Conservation (phyloP, 305 asterid species). For the Fraxinus ornus region DNA sequence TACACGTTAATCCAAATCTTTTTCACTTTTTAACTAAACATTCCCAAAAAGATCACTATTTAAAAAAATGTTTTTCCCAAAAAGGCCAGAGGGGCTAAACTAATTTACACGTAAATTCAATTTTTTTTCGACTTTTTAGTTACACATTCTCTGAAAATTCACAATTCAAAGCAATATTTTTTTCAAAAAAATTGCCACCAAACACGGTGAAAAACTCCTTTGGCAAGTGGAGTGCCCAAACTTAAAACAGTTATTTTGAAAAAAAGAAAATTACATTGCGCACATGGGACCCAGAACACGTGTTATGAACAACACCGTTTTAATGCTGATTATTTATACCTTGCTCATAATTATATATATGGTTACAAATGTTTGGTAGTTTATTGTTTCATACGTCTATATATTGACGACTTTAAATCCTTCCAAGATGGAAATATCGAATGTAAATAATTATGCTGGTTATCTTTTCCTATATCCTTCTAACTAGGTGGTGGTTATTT, state of each 20-base stretch:
- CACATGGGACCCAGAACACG: background rate
- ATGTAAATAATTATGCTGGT: background rate
- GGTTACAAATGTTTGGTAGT: background rate
- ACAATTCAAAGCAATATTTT: too few species aligned
- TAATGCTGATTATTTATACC: background rate
- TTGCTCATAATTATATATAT: background rate
- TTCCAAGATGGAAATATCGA: background rate
- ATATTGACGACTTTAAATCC: background rate
- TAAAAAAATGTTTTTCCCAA: background rate
- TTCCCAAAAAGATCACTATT: too few species aligned
- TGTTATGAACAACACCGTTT: background rate
- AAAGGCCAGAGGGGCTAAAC: background rate
- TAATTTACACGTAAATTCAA: background rate
- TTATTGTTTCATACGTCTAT: background rate
- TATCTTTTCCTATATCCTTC: background rate
- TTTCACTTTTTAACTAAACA: too few species aligned
- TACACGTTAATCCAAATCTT: too few species aligned
- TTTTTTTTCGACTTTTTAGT: too few species aligned
- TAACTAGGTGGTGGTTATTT: background rate
- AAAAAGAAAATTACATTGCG: background rate
- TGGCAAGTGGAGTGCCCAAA: background rate
- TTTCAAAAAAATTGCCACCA: background rate
- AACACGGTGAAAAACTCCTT: background rate
- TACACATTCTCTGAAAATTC: background rate
- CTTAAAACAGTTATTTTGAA: background rate